Conservation (phyloP, 345 rosid genomes). For the Cardiospermum halicacabum region DNA sequence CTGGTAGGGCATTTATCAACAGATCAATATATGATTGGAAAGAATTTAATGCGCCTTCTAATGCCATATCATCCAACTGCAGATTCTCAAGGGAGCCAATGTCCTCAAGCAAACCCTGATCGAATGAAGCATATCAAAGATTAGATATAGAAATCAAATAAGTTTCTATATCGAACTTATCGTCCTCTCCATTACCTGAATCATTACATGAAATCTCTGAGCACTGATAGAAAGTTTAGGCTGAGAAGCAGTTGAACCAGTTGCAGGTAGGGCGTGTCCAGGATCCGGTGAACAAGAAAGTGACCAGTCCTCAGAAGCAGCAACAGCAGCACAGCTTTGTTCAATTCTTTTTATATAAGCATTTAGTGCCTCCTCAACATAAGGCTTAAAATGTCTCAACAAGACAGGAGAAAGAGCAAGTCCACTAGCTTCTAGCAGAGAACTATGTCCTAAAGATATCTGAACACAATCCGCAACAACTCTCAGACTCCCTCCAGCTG, state of each 20-base stretch:
- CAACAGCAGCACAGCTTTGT: slow-evolving; percentile 67
- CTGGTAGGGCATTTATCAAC: slow-evolving; percentile 74
- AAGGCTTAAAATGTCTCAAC: slow-evolving; percentile 62
- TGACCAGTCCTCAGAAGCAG: slow-evolving; percentile 85
- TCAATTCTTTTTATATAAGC: slow-evolving; percentile 74
- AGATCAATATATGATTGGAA: slow-evolving; percentile 66
- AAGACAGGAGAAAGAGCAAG: slow-evolving; percentile 74
- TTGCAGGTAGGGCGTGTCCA: slow-evolving; percentile 45
- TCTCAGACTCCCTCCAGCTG: slow-evolving; percentile 67
- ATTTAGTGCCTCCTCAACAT: slow-evolving; percentile 57
- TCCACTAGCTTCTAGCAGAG: slow-evolving; percentile 77
- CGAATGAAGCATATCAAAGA: neutral
- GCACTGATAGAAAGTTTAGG: slow-evolving; percentile 81
- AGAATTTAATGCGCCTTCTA: slow-evolving; percentile 75
- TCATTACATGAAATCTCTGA: slow-evolving; percentile 68
- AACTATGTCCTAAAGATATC: slow-evolving; percentile 67
- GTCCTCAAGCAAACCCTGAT: slow-evolving; percentile 78
- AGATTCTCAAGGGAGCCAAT: slow-evolving; percentile 68
- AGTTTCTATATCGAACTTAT: neutral
- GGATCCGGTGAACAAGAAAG: slow-evolving; percentile 52
- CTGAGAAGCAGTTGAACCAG: slow-evolving; percentile 33
- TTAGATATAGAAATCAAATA: neutral
- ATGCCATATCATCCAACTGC: slow-evolving; percentile 62
- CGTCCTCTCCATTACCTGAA: slow-evolving; percentile 50
- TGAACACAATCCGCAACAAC: slow-evolving; percentile 72